phyloP scores from a whole-genome alignment of 202 grass and related monocot genomes.

The Brachypodium distachyon region DNA sequence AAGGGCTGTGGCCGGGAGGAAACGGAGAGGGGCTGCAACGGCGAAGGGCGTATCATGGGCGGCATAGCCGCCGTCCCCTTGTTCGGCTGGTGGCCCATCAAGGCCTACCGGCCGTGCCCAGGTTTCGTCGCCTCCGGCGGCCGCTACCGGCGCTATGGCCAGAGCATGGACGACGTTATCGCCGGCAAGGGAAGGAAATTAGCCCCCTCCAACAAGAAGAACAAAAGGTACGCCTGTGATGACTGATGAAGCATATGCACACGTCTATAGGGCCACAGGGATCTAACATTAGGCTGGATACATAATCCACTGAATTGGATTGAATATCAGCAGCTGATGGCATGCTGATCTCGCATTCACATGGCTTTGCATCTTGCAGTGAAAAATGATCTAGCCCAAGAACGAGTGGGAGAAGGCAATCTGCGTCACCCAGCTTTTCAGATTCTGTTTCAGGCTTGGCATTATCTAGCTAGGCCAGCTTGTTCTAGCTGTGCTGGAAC shows the following conservation, averaged over 20 bases:
- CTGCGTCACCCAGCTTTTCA: background rate
- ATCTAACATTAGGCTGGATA: too few relatives aligned
- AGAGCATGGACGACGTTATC: conserved; percentile 87
- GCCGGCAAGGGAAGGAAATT: conserved; percentile 47
- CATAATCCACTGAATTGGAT: too few relatives aligned
- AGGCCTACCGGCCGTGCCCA: conserved; percentile 85
- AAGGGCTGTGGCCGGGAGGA: conserved; percentile 62
- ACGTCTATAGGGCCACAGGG: too few relatives aligned
- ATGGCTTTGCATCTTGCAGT: conserved; percentile 12
- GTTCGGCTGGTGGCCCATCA: conserved; percentile 94
- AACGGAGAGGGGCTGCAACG: conserved; percentile 75
- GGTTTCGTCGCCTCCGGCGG: conserved; percentile 72
- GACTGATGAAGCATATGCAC: background rate
- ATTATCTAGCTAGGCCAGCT: background rate
- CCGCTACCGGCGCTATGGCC: conserved; percentile 67
- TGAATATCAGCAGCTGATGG: too few relatives aligned
- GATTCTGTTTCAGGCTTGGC: background rate
- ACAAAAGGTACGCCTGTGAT: conserved; percentile 5
- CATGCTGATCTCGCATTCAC: background rate
- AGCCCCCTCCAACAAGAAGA: conserved; percentile 20
- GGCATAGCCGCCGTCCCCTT: conserved; percentile 86
- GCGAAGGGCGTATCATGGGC: conserved; percentile 84
- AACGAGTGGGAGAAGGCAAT: background rate
- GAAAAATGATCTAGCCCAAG: background rate
- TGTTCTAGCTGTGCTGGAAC: background rate